A percentile compares a stretch with the other conserved stretches of the same genome.
Conservation (phyloP, 352 stramenopile genomes). For the Globisporangium barbulae region DNA sequence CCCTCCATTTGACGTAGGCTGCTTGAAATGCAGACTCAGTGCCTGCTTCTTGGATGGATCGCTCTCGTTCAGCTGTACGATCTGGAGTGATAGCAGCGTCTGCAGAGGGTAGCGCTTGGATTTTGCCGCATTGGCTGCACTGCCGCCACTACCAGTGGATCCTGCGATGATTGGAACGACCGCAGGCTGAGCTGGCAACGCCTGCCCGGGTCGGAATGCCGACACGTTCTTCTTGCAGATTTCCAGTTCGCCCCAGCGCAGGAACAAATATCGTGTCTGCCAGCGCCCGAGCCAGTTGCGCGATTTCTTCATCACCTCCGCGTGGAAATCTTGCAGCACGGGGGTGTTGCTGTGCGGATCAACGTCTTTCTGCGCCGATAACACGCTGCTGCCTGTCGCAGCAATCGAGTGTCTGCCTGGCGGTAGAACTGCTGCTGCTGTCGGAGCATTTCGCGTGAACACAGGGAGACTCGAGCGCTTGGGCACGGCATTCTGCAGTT, state of each 20-base stretch:
- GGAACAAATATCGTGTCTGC: conserved; percentile 38
- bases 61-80: conserved; percentile 50
- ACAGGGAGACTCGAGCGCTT: conserved; percentile 13
- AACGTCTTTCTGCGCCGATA: neutral
- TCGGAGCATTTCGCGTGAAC: neutral
- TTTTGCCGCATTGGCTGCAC: neutral
- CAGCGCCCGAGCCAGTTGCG: conserved; percentile 64
- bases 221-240: conserved; percentile 37
- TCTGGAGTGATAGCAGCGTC: conserved; percentile 41
- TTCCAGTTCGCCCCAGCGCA: conserved; percentile 56
- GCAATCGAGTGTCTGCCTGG: conserved; percentile 6
- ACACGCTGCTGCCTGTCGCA: neutral
- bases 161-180: neutral
- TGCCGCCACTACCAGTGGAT: neutral
- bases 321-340: conserved; percentile 39
- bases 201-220: conserved; percentile 27
- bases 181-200: neutral
- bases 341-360: conserved; percentile 12
- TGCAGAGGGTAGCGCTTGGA: conserved; percentile 41
- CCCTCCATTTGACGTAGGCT: conserved; percentile 22
- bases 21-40: conserved; percentile 55
- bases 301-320: conserved; percentile 62
- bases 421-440: conserved; percentile 6
- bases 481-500: conserved; percentile 9
- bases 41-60: conserved; percentile 42